Conservation (phyloP, 331 rosid genomes). For the Quercus lobata region DNA sequence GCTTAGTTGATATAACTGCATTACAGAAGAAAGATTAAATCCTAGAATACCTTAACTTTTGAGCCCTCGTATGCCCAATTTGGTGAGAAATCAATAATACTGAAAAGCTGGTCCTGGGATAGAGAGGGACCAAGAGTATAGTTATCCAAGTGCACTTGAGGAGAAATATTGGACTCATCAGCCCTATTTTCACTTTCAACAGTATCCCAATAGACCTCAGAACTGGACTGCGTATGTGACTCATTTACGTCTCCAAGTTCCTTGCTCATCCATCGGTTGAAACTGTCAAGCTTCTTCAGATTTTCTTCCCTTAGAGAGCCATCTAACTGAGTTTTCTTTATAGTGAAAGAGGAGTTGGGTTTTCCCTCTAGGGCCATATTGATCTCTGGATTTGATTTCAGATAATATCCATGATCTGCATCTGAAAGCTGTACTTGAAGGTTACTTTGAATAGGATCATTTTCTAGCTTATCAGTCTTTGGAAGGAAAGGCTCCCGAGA, state of each 20-base stretch:
- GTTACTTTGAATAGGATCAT: conserved; percentile 27
- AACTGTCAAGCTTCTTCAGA: conserved; percentile 77
- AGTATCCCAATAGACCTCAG: conserved; percentile 59
- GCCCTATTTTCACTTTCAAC: conserved; percentile 55
- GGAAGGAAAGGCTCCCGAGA: conserved; percentile 18
- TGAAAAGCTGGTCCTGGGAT: conserved; percentile 77
- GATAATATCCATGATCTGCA: conserved; percentile 23
- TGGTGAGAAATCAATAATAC: conserved; percentile 79
- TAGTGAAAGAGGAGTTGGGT: conserved; percentile 23
- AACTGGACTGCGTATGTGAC: conserved; percentile 49
- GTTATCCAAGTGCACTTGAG: conserved; percentile 49
- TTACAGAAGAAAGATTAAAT: conserved; percentile 14
- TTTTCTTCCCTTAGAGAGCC: conserved; percentile 36
- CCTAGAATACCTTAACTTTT: conserved; percentile 52
- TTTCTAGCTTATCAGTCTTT: conserved; percentile 22
- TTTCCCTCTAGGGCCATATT: conserved; percentile 35
- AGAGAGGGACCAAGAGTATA: conserved; percentile 66
- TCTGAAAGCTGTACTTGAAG: conserved; percentile 27
- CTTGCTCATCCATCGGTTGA: conserved; percentile 78
- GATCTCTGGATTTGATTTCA: conserved; percentile 34
- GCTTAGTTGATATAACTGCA: neutral
- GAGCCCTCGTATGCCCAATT: conserved; percentile 71
- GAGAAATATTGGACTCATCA: conserved; percentile 41
- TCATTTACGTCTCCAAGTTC: conserved; percentile 80
- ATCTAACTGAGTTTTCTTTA: conserved; percentile 41